Evolutionary conservation across 2,329 filamentous ascomycete species (phyloP), one percentile per base, ranked within the genome.

Genomic region (Clonostachys byssicola): DNA sequence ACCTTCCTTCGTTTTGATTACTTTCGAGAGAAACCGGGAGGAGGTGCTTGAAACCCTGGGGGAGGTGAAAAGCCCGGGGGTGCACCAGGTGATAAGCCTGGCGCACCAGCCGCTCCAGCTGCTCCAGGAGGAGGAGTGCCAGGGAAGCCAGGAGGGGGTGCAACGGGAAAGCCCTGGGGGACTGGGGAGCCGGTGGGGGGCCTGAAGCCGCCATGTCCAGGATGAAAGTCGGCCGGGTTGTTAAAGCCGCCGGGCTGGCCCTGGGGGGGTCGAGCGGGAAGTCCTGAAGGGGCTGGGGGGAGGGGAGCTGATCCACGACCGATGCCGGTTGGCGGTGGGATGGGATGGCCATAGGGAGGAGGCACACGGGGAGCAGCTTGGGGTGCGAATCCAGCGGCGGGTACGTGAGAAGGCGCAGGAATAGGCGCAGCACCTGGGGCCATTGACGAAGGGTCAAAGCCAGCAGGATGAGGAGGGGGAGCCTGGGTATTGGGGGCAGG

Each of bases 201-300:
- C 12, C 68, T 66, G 58, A 67, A 69, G 51, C 58, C 56, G 30
- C 68, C 16, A 12, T 42, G 30, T 9, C 44, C 70, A 0, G 72
- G 72, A 51, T 75, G 74, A 58, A 72, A 75, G 48, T 74, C 71
- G 42, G 70, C 72, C 6, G 72, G 71, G 49, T 74, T 75, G 42
- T 65, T 69, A 55, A 66, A 77, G 20, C 66, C 68, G 20, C 54
- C 64, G 13, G 43, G 44, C 34, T 74, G 73, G 44, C 68, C 68
- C 42, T 72, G 72, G 0, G 74, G 75, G 4, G 74, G 75, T 14
- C 75, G 65, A 0, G 74, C 72, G 0, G 76, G 75, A 5, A 80
- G 62, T 2, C 75, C 76, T 1, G 73, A 70, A 0, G 75, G 75
- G 0, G 75, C 69, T 9, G 74, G 71, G 1, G 74, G 75, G 3